Base-by-base conservation (phyloP, 176 grass and related monocot genomes). In the Hsuehochloa calcarea region DNA sequence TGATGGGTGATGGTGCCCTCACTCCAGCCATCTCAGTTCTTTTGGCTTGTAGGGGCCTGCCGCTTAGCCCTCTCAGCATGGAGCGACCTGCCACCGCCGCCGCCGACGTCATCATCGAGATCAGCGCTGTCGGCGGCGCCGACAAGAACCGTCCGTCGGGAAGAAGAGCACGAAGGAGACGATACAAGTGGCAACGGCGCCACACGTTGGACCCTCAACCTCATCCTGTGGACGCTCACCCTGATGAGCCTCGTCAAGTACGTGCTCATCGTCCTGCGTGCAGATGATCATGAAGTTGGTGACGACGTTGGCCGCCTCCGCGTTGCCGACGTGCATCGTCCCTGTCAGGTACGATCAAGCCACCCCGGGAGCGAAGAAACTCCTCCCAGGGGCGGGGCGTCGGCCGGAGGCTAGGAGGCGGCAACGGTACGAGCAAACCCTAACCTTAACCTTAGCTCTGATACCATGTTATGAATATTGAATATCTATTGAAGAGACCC, bases 241-340 rank as follows among this genome's bases (percentile, higher is more conserved):
- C 14, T 83, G 8, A 85, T 92, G 81, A 88, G 84, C 80, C 78
- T 94, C 19, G 68, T 94, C 46, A 92, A 94, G 59, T 94, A 94
- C 78, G 87, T 92, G 5, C 19, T 92, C 43, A 45, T 92, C 56
- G 90, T 92, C 35, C 79, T 94, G 11, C 85, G 58, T 6, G 87
- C 92, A 10, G 90, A 94, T 55, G 92, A 94, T 67, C 92, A 94
- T 19, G 90, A 87, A 54, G 92, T 98, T 98, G 14, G 96, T 98
- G 47, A 98, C 93, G 3, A 79, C 52, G 86, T 98, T 98, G 65
- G 96, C 93, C 3, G 93, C 80, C 83, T 91, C 90, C 0, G 93
- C 93, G 81, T 94, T 98, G 72, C 90, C 88, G 51, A 96, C 62
- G 81, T 98, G 96, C 93, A 98, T 95, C 38, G 91, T 98, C 49